Evolutionary conservation across 257 asterid species (phyloP), one percentile per base, ranked within the genome.

Genomic region (Capsicum rhomboideum): DNA sequence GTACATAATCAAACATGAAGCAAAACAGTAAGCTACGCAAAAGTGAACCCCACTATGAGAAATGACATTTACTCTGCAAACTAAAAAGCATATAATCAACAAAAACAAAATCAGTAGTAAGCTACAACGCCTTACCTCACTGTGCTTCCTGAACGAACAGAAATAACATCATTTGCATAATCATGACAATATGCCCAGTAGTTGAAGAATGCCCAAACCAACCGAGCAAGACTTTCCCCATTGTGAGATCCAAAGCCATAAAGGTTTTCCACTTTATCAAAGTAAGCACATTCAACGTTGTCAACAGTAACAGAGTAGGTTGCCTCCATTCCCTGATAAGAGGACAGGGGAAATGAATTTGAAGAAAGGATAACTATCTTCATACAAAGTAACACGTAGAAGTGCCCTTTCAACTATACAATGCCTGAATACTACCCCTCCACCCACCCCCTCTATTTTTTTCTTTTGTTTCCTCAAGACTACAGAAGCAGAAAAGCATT

Each of bases 141-240:
- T 29, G 90, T 88, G 82, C 89, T 82, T 86, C 98, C 98, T 8
- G 92, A 88, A 66, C 99, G 95, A 67, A 97, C 91, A 20, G 98
- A 97, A 84, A 97, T 92, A 64, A 97, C 99, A 82, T 93, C 97
- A 64, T 86, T 88, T 64, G 97, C 91, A 83, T 93, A 97, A 85
- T 97, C 97, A 66, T 97, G 98, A 81, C 92, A 90, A 82, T 94
- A 94, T 26, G 99, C 99, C 99, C 99, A 96, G 54, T 95, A 95
- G 69, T 86, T 91, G 89, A 97, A 97, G 83, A 97, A 97, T 21
- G 88, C 94, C 99, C 98, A 95, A 16, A 97, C 93, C 55, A 95
- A 77, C 49, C 89, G 89, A 78, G 90, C 91, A 79, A 95, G 89
- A 67, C 89, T 89, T 85, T 97, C 99, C 78, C 88, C 83, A 79